Conservation (phyloP, 2,329 filamentous ascomycete species). For the Aspergillus sp. region DNA sequence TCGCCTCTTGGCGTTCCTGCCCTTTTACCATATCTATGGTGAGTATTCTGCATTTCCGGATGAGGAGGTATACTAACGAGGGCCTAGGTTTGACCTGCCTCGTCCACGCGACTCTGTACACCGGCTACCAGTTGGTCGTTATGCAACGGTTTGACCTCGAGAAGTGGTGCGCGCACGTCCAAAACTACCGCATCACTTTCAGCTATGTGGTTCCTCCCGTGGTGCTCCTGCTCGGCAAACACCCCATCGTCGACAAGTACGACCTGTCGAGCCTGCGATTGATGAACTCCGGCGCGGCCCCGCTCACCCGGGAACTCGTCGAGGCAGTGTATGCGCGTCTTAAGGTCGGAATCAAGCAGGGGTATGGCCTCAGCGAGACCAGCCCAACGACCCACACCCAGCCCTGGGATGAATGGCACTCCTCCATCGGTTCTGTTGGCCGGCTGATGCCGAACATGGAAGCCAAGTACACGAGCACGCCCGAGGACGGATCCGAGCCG, state of each 20-base stretch:
- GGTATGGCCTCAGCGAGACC: constrained; percentile 83
- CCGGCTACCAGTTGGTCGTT: constrained; percentile 58
- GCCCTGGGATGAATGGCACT: constrained; percentile 65
- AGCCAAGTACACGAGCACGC: constrained; percentile 63
- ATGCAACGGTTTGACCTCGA: constrained; percentile 76
- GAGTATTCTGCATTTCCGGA: constrained; percentile 16
- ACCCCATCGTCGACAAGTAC: constrained; percentile 68
- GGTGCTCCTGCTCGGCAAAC: constrained; percentile 68
- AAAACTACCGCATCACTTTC: constrained; percentile 66
- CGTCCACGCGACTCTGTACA: constrained; percentile 58
- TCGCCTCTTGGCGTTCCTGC: constrained; percentile 66
- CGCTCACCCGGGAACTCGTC: constrained; percentile 70
- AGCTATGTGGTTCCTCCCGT: constrained; percentile 78
- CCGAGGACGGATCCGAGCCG: constrained; percentile 40
- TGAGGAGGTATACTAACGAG: neutral
- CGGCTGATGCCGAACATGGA: constrained; percentile 68
- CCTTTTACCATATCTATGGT: constrained; percentile 90
- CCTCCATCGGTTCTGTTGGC: constrained; percentile 68
- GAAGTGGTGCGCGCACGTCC: constrained; percentile 65
- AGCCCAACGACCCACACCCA: constrained; percentile 69
- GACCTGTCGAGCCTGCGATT: constrained; percentile 70
- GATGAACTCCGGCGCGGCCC: constrained; percentile 81
- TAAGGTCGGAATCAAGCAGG: constrained; percentile 77
- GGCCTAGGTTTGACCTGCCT: constrained; percentile 58
- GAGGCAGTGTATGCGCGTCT: constrained; percentile 65